phyloP scores from a whole-genome alignment of 2,329 filamentous ascomycete genomes.

The Esteya vermicola region DNA sequence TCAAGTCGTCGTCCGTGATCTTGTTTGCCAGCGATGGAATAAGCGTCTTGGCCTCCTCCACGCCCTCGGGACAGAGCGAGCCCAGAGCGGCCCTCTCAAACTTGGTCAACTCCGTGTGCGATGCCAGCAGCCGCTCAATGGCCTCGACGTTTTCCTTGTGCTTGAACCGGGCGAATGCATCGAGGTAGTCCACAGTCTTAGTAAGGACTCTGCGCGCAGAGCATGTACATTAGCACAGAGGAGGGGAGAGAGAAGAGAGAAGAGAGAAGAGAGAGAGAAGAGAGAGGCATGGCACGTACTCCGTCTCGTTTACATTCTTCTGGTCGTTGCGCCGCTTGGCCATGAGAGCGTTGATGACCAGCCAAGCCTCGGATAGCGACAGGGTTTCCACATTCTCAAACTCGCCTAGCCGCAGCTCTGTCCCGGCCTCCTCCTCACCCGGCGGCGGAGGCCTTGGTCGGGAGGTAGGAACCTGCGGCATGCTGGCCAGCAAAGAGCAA shows the following conservation, averaged over 20 bases:
- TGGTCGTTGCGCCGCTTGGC: constrained; percentile 65
- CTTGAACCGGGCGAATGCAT: constrained; percentile 91
- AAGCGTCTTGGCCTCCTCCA: constrained; percentile 91
- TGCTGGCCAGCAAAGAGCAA: constrained; percentile 11
- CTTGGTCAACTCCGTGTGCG: constrained; percentile 67
- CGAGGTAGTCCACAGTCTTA: constrained; percentile 84
- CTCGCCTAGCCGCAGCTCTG: constrained; percentile 75
- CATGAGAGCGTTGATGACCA: constrained; percentile 83
- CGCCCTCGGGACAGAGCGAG: constrained; percentile 79
- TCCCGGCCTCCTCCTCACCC: constrained; percentile 78
- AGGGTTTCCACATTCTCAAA: constrained; percentile 86
- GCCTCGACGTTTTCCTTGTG: constrained; percentile 87
- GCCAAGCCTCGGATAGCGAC: constrained; percentile 79
- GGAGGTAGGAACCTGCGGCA: constrained; percentile 36
- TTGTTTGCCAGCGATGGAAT: constrained; percentile 84
- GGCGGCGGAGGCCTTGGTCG: constrained; percentile 54
- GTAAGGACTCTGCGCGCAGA: constrained; percentile 66
- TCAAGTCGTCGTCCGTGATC: constrained; percentile 76
- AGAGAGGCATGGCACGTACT: constrained; percentile 33
- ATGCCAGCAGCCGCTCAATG: constrained; percentile 75
- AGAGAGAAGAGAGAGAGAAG: not conserved
- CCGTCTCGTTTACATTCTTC: constrained; percentile 73
- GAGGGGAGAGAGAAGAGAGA: too few species aligned
- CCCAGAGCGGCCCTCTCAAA: constrained; percentile 91
- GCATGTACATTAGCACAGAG: too few species aligned